Conservation (phyloP, 176 grass and related monocot genomes). For the Carex parvula region DNA sequence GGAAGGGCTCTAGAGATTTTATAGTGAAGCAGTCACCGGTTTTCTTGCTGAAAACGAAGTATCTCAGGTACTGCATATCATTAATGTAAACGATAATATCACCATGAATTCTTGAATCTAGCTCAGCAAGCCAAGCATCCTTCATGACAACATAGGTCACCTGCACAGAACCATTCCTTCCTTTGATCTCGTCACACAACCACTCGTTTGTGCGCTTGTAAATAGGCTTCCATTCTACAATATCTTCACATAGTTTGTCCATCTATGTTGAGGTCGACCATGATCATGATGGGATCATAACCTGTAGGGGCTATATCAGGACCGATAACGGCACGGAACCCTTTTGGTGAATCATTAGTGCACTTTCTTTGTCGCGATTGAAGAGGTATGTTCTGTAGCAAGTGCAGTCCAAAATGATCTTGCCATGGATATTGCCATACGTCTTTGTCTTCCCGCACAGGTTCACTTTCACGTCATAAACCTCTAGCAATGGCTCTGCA, state of each 20-base stretch:
- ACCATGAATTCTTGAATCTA: no score
- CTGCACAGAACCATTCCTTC: background rate
- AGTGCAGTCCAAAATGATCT: background rate
- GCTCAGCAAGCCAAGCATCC: no score
- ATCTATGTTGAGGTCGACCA: background rate
- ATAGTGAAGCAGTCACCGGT: no score
- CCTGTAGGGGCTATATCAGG: background rate
- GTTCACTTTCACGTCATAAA: background rate
- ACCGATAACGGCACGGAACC: background rate
- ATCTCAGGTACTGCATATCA: no score
- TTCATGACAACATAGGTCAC: no score
- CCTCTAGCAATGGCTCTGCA: background rate
- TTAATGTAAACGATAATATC: no score
- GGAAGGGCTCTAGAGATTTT: no score
- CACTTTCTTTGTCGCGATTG: background rate
- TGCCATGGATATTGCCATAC: background rate
- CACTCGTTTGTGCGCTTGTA: background rate
- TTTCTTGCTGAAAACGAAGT: no score
- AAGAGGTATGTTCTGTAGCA: background rate
- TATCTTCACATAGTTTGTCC: background rate
- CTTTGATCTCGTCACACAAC: background rate
- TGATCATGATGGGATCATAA: background rate
- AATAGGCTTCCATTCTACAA: background rate
- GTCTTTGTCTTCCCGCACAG: background rate
- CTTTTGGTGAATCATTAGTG: background rate